These are phyloP conservation scores for Penicillium sp. DNA, from an alignment of 2,329 filamentous ascomycete species.

Conservation along the genomic window DNA sequence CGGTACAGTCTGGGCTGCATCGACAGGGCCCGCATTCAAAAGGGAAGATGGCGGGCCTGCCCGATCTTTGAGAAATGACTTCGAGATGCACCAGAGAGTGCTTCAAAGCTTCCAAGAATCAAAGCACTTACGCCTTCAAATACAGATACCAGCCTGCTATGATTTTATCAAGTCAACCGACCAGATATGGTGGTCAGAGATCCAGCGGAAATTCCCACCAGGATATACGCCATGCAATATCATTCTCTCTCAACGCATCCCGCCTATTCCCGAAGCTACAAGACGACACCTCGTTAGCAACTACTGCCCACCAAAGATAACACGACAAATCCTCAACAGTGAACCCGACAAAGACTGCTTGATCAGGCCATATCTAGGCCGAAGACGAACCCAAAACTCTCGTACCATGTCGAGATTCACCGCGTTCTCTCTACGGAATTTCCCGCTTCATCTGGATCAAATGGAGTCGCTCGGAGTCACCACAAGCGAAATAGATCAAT, in stretches of 20 bases:
- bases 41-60: constrained; percentile 34
- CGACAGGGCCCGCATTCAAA: constrained; percentile 27
- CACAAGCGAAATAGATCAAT: constrained; percentile 21
- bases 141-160: constrained; percentile 27
- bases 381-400: constrained; percentile 20
- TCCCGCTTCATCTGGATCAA: constrained; percentile 51
- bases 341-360: constrained; percentile 48
- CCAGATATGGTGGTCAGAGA: constrained; percentile 28
- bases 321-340: constrained; percentile 27
- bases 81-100: constrained; percentile 28
- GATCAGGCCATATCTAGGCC: constrained; percentile 51
- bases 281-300: constrained; percentile 31
- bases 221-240: constrained; percentile 34
- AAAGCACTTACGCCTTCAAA: constrained; percentile 1
- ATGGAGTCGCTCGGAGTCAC: constrained; percentile 46
- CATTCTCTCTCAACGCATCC: constrained; percentile 37
- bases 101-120: constrained; percentile 13
- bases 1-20: constrained; percentile 33
- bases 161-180: constrained; percentile 23
- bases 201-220: constrained; percentile 26
- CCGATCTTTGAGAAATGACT: constrained; percentile 32
- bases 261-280: constrained; percentile 24
- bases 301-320: constrained; percentile 33
- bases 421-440: constrained; percentile 48
- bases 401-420: constrained; percentile 18